These are phyloP conservation scores for Nannizziopsis barbatae DNA, from an alignment of 2,329 filamentous ascomycete species.

Conservation along the genomic window DNA sequence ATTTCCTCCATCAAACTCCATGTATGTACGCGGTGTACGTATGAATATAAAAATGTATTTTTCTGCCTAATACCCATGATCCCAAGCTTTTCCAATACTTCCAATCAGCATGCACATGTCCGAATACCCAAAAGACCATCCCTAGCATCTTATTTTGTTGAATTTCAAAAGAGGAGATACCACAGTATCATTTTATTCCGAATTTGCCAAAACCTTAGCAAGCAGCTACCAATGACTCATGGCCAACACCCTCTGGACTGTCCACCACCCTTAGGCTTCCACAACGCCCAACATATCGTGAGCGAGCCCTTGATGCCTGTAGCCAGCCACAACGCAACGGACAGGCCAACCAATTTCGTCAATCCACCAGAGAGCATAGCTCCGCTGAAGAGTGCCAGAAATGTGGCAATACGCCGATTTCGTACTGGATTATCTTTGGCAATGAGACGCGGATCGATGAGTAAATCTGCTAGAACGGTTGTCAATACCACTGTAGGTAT, in stretches of 20 bases:
- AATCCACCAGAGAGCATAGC: constrained; percentile 34
- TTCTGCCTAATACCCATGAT: not conserved
- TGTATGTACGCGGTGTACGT: no score
- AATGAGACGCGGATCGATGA: constrained; percentile 26
- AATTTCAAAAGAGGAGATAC: no score
- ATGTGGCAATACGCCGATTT: constrained; percentile 28
- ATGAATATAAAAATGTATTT: not conserved
- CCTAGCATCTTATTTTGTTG: no score
- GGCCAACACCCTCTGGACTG: not conserved
- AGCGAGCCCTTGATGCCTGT: constrained; percentile 28
- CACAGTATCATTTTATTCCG: no score
- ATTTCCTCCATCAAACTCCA: no score
- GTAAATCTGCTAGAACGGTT: constrained; percentile 31
- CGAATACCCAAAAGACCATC: no score
- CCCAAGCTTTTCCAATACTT: no score
- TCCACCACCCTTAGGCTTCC: constrained; percentile 19
- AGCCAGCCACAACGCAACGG: constrained; percentile 33
- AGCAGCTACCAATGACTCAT: not conserved
- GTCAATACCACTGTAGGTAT: constrained; percentile 36
- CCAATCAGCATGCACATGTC: no score
- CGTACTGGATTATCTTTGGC: constrained; percentile 23
- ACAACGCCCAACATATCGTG: constrained; percentile 28
- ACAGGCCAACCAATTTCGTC: constrained; percentile 27
- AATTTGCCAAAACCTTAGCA: no score
- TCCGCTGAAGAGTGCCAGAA: constrained; percentile 31